Percentiles rank a stretch among this genome's conserved stretches.
phyloP scores from a whole-genome alignment of 192 early-diverging fungal genomes.

The Polychytrium aggregatum region DNA sequence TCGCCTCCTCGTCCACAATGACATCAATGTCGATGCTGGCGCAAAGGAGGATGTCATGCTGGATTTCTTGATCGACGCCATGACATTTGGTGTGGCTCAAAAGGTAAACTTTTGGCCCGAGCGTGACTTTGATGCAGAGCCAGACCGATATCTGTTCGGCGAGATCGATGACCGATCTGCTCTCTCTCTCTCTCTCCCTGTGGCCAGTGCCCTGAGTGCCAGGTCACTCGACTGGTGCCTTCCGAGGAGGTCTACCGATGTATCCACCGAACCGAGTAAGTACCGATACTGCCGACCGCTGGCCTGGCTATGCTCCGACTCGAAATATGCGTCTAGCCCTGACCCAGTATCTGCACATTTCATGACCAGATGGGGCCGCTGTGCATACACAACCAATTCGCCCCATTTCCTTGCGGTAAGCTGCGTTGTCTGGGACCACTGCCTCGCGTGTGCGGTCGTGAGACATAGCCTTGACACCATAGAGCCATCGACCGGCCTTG shows the following conservation, averaged over 20 bases:
- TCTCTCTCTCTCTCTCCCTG: too few relatives aligned
- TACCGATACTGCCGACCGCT: too few relatives aligned
- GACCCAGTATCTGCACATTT: too few relatives aligned
- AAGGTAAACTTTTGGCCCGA: too few relatives aligned
- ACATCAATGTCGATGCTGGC: background rate
- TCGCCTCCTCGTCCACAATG: constrained; percentile 2
- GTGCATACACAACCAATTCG: constrained; percentile 1
- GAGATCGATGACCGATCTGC: too few relatives aligned
- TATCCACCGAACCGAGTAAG: constrained; percentile 1
- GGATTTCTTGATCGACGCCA: constrained; percentile 2
- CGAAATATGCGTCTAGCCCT: too few relatives aligned
- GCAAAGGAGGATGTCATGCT: background rate
- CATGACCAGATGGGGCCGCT: constrained; percentile 12
- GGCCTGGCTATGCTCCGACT: too few relatives aligned
- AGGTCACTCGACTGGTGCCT: background rate
- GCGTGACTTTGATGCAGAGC: too few relatives aligned
- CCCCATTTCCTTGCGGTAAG: constrained; percentile 6
- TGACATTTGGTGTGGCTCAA: constrained; percentile 9
- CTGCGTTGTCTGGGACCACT: background rate
- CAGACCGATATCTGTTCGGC: too few relatives aligned
- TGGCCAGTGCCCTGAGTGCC: constrained; percentile 10
- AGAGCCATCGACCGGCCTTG: too few relatives aligned
- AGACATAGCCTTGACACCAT: too few relatives aligned
- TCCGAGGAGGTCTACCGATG: constrained; percentile 5
- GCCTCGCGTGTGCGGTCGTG: too few relatives aligned